Evolutionary conservation across 78 protist genomes (phyloP).

Genomic region (Cyanophora paradoxa): DNA sequence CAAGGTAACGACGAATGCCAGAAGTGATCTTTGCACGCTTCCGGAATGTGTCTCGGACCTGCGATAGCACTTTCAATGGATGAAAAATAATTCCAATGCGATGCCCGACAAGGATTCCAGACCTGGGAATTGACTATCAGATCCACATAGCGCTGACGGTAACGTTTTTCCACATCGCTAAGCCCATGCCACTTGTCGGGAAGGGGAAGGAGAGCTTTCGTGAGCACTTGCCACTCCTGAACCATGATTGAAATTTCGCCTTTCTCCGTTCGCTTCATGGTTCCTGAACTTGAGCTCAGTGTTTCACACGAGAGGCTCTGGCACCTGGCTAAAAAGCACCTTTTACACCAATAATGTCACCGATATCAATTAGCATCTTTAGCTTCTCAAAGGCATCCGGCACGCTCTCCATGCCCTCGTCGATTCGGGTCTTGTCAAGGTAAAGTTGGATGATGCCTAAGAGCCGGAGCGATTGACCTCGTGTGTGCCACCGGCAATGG

Average conservation of each 20-base stretch:
- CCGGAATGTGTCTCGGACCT: slow-evolving; percentile 34
- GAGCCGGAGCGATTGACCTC: too few species aligned
- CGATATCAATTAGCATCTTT: slow-evolving; percentile 16
- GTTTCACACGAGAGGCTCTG: too few species aligned
- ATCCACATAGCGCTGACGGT: slow-evolving; percentile 50
- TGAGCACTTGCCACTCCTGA: background rate
- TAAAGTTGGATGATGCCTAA: slow-evolving; percentile 15
- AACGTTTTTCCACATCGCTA: slow-evolving; percentile 38
- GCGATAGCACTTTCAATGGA: too few species aligned
- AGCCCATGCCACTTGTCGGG: slow-evolving; percentile 41
- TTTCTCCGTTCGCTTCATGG: slow-evolving; percentile 35
- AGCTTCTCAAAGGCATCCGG: slow-evolving; percentile 1
- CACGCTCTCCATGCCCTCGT: background rate
- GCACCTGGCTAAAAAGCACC: too few species aligned
- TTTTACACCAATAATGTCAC: slow-evolving; percentile 51
- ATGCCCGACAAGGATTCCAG: too few species aligned
- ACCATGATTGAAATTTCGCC: slow-evolving; percentile 40
- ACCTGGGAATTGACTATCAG: slow-evolving; percentile 38
- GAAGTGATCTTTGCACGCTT: slow-evolving; percentile 15
- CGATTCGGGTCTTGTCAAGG: slow-evolving; percentile 12
- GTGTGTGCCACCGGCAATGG: too few species aligned
- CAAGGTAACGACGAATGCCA: slow-evolving; percentile 11
- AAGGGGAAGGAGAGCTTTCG: slow-evolving; percentile 27
- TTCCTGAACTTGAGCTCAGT: too few species aligned
- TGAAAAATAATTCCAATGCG: too few species aligned